Evolutionary conservation across 768 basidiomycete genomes (phyloP), one percentile per base, ranked within the genome.

Genomic region (Mycena maculata): DNA sequence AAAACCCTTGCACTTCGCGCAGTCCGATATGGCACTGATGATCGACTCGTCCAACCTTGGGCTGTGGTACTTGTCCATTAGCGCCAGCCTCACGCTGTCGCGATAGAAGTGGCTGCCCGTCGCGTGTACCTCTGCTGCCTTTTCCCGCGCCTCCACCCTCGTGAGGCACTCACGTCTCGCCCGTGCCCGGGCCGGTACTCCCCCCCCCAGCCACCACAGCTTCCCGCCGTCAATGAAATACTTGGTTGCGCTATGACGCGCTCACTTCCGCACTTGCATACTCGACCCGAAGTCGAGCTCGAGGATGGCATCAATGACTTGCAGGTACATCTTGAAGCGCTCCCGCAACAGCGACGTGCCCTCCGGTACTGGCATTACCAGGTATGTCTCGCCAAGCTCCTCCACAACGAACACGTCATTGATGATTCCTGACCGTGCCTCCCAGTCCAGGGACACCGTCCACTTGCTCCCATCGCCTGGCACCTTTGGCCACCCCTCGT

Each of bases 1-100:
- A 36, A 76, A 78, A 48, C 66, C 71, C 53, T 75, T 74, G 68
- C 77, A 80, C 18, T 66, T 41, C 0, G 36, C 65, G 53, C 78
- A 80, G 3, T 74, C 50, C 1, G 6, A 23, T 27, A 78, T 75
- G 8, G 71, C 75, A 2, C 53, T 48, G 1, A 68, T 9, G 41
- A 75, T 74, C 20, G 73, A 70, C 22, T 49, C 47, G 54, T 76
- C 73, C 3, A 76, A 64, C 7, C 54, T n/a, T 0, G 76, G 71
- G 57, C 71, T 74, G 54, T 48, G 42, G 39, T 22, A 28, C 42
- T 52, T 25, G 44, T 76, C 75, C 0, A 69, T 41, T 4, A 76
- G 48, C 2, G 22, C 48, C 3, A 71, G 38, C 44, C 74, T 75
- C n/a, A 75, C 58, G 12, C 27, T 0, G 50, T 77, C 76, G 12